Evolutionary conservation across 371 early-diverging fungal species (phyloP).

Genomic region (Lichtheimia hyalospora): DNA sequence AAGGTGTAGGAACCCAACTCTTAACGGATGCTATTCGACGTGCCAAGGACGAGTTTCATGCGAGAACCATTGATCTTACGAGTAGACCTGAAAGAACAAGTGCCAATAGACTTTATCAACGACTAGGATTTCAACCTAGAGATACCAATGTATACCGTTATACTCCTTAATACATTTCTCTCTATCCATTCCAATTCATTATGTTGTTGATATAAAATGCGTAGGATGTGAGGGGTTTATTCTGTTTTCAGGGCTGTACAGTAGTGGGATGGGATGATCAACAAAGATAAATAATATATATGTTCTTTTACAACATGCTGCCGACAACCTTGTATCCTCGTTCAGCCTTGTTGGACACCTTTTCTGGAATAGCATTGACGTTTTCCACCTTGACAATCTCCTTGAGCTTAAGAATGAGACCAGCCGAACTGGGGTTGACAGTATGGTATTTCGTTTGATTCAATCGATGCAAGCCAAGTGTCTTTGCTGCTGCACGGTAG

Average conservation of each 20-base stretch:
- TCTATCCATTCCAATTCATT: no score
- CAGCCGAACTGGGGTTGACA: conserved; percentile 64
- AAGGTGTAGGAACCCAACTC: conserved; percentile 36
- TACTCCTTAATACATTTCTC: background rate
- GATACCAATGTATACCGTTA: conserved; percentile 48
- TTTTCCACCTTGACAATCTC: conserved; percentile 76
- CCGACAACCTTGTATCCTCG: conserved; percentile 64
- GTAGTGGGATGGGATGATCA: no score
- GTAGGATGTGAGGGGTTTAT: no score
- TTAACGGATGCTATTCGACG: conserved; percentile 26
- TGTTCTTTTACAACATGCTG: conserved; percentile 32
- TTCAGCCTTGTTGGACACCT: conserved; percentile 34
- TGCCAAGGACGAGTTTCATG: conserved; percentile 17
- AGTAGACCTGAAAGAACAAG: conserved; percentile 43
- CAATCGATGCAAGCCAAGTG: conserved; percentile 56
- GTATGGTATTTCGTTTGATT: conserved; percentile 64
- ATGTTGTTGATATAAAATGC: no score
- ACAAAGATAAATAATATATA: no score
- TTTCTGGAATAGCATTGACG: conserved; percentile 57
- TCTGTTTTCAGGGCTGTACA: no score
- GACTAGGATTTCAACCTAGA: conserved; percentile 44
- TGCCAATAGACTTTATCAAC: conserved; percentile 45
- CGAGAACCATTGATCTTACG: conserved; percentile 44
- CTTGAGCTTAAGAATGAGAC: conserved; percentile 79
- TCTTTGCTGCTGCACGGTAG: conserved; percentile 54